phyloP scores from a whole-genome alignment of 2,329 filamentous ascomycete genomes.

The Nothopassalora personata region DNA sequence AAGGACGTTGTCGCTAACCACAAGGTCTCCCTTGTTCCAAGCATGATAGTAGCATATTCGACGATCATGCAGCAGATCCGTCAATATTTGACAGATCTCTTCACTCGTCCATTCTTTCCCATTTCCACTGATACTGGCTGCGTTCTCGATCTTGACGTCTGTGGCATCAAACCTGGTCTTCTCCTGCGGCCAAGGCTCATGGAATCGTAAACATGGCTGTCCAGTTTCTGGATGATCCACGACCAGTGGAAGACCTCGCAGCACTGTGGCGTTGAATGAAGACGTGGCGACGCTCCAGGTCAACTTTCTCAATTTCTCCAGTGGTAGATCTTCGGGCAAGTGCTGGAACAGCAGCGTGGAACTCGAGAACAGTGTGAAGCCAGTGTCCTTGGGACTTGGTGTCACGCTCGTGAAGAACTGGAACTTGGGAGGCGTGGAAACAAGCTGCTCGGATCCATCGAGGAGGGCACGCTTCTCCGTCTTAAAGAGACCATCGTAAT shows the following conservation, averaged over 20 bases:
- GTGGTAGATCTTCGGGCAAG: neutral
- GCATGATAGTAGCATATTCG: constrained; percentile 3
- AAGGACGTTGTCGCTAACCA: constrained; percentile 5
- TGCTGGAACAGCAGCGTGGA: constrained; percentile 4
- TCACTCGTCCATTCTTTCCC: neutral
- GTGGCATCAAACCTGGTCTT: constrained; percentile 3
- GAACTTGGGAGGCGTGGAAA: constrained; percentile 11
- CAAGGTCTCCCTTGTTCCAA: constrained; percentile 9
- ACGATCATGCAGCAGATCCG: constrained; percentile 7
- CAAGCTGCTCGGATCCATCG: constrained; percentile 8
- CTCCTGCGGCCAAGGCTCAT: constrained; percentile 8
- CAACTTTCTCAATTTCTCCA: neutral
- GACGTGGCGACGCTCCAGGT: constrained; percentile 6
- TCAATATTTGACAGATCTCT: constrained; percentile 1
- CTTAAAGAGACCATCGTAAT: constrained; percentile 15
- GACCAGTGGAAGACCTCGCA: constrained; percentile 4
- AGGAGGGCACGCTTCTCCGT: constrained; percentile 2
- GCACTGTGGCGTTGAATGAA: constrained; percentile 2
- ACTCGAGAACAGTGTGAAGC: constrained; percentile 11
- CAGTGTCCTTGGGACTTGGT: constrained; percentile 6
- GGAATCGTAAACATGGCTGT: constrained; percentile 4
- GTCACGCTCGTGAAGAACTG: constrained; percentile 11
- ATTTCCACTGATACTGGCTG: neutral
- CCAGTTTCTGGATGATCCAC: constrained; percentile 1
- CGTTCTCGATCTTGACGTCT: constrained; percentile 6